Percentiles rank a stretch among this genome's conserved stretches.
Evolutionary conservation across 2,329 filamentous ascomycete genomes (phyloP).

Genomic region (Coniochaeta sp.): DNA sequence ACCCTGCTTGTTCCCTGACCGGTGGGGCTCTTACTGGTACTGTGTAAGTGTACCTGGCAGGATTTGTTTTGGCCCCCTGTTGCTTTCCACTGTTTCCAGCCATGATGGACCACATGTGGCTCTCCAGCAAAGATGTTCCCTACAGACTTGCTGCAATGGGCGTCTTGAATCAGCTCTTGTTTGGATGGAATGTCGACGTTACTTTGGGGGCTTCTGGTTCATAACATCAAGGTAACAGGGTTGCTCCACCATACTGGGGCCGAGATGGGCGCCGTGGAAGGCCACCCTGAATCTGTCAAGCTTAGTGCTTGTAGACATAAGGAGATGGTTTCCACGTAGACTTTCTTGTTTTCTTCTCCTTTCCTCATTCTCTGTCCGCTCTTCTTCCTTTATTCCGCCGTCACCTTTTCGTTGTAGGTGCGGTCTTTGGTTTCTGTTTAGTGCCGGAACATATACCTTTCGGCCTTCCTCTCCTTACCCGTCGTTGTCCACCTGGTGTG

Average conservation of each 20-base stretch:
- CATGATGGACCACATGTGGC: not conserved
- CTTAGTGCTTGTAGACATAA: not conserved
- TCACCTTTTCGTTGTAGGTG: conserved; percentile 4
- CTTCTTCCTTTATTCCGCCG: not conserved
- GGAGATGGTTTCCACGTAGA: not conserved
- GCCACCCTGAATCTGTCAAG: not conserved
- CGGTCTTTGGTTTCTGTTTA: not conserved
- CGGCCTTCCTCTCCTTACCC: conserved; percentile 4
- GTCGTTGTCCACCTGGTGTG: conserved; percentile 18
- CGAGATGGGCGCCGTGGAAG: not conserved
- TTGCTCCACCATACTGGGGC: not conserved
- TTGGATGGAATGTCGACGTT: not conserved
- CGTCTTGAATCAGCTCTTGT: not conserved
- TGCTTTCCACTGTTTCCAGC: not conserved
- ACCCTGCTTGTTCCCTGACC: not conserved
- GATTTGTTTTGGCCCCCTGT: conserved; percentile 1
- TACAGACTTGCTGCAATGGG: not conserved
- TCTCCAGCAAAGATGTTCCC: not conserved
- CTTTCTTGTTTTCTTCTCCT: not conserved
- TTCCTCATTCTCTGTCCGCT: not conserved
- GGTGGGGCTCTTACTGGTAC: not conserved
- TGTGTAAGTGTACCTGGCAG: too few species aligned
- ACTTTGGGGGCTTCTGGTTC: not conserved
- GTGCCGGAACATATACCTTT: not conserved
- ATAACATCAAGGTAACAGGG: not conserved